These are phyloP conservation scores for Apiospora kogelbergensis DNA, from an alignment of 2,329 filamentous ascomycete species.

Conservation along the genomic window DNA sequence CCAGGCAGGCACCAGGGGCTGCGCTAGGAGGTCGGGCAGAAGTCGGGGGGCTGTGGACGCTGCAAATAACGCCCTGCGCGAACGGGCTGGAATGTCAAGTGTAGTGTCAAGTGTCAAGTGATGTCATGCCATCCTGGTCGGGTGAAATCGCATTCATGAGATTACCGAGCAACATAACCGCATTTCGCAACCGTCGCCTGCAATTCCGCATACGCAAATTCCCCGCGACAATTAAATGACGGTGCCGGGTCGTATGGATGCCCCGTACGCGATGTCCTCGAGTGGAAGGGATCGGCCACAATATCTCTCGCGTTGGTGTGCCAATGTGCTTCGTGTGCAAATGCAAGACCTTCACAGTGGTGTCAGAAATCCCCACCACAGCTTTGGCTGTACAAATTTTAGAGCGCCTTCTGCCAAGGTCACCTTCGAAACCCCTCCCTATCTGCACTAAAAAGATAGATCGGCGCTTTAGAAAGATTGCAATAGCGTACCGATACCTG, in stretches of 20 bases:
- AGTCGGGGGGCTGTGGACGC: background rate
- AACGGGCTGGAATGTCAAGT: background rate
- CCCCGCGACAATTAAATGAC: background rate
- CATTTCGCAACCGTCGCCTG: background rate
- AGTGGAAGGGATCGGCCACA: background rate
- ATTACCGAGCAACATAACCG: background rate
- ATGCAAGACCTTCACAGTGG: background rate
- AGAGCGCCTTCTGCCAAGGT: background rate
- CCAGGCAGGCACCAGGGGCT: background rate
- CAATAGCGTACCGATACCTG: background rate
- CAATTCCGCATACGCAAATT: background rate
- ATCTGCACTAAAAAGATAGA: background rate
- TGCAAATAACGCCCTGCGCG: background rate
- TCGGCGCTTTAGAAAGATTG: background rate
- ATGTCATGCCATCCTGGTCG: background rate
- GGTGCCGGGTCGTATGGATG: background rate
- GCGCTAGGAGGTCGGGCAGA: background rate
- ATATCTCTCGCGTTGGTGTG: background rate
- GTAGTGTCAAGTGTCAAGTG: too few relatives aligned
- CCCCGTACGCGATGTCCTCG: background rate
- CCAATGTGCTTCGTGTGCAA: background rate
- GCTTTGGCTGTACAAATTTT: too few relatives aligned
- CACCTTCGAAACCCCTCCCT: background rate
- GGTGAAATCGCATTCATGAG: background rate
- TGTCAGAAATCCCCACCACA: background rate